A percentile compares a stretch with the other conserved stretches of the same genome.
Conservation (phyloP, 805 yeast genomes). For the fission yeast (Schizosaccharomyces pombe) region ASM294v3 CU329670.1:1422501-1423000, state of each 20-base stretch:
- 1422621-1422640: constrained; percentile 73
- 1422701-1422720: constrained; percentile 85
- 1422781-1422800: no score
- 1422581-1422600: not conserved
- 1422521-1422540: constrained; percentile 67
- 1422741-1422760: constrained; percentile 63
- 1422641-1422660: constrained; percentile 74
- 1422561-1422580: no score
- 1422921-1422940: no score
- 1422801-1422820: no score
- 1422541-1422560: constrained; percentile 40
- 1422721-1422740: constrained; percentile 73
- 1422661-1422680: constrained; percentile 98
- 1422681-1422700: constrained; percentile 93
- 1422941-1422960: no score
- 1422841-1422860: no score
- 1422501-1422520: constrained; percentile 90
- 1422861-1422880: no score
- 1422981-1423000: no score
- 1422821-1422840: no score
- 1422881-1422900: no score
- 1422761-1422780: constrained; percentile 75
- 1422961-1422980: no score
- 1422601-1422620: constrained; percentile 46
- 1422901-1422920: no score